Percentiles rank a stretch among this genome's conserved stretches.
Conservation (phyloP, 169 alveolate genomes). For the Miamiensis avidus region DNA sequence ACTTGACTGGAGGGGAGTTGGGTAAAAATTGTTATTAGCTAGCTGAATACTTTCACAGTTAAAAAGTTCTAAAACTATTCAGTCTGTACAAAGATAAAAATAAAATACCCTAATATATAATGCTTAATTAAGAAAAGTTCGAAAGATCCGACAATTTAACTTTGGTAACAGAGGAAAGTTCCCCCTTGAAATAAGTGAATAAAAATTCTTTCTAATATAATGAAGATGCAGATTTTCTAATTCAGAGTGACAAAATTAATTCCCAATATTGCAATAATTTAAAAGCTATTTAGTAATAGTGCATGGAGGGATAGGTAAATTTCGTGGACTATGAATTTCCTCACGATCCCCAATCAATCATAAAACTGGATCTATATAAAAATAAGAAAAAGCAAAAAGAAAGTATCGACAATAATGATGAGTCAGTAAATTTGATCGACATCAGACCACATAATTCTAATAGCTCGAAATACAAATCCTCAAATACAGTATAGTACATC, state of each 20-base stretch:
- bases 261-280: too few species aligned
- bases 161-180: not conserved
- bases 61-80: not conserved
- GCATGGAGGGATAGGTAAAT: not conserved
- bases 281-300: not conserved
- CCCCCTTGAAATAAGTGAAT: not conserved
- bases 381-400: too few species aligned
- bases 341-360: not conserved
- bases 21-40: not conserved
- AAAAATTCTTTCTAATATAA: too few species aligned
- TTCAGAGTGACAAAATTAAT: not conserved
- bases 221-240: not conserved
- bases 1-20: too few species aligned
- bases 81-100: not conserved
- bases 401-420: too few species aligned
- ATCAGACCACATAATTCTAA: not conserved
- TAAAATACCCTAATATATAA: not conserved
- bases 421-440: not conserved
- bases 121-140: not conserved
- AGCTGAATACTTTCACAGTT: not conserved
- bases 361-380: too few species aligned
- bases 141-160: not conserved
- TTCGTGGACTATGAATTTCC: not conserved
- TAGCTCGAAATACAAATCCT: too few species aligned
- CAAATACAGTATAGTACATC: too few species aligned